Conservation (phyloP, 345 rosid species). For the Bruguiera gymnorhiza region DNA sequence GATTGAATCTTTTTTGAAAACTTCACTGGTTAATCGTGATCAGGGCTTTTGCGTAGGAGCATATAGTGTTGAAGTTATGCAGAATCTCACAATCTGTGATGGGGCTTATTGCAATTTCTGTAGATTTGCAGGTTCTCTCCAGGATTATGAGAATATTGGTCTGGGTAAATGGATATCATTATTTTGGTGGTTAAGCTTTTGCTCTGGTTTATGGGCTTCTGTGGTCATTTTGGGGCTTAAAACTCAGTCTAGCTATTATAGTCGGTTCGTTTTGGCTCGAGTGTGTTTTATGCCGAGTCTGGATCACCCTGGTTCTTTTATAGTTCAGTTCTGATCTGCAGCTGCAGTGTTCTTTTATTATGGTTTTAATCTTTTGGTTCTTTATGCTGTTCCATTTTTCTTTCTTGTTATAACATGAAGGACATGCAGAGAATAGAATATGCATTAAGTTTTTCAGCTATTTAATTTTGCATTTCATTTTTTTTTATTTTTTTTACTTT, state of each 20-base stretch:
- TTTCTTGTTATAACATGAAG: no score
- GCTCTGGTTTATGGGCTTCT: neutral
- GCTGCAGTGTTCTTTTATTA: no score
- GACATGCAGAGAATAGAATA: no score
- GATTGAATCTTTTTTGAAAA: neutral
- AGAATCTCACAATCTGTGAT: neutral
- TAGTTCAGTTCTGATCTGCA: no score
- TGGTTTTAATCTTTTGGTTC: no score
- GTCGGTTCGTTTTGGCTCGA: neutral
- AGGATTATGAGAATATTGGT: constrained; percentile 9
- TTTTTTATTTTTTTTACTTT: neutral
- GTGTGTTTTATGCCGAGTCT: no score
- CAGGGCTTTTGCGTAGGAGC: neutral
- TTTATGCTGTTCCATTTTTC: no score
- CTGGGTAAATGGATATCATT: neutral
- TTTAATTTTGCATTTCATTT: neutral
- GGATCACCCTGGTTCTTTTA: no score
- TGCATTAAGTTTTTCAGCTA: neutral
- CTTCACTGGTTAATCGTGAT: neutral
- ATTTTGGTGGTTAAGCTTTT: neutral
- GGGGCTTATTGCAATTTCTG: neutral
- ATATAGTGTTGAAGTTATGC: neutral
- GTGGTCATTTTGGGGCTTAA: neutral
- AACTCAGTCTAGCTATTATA: neutral
- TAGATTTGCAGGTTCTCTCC: neutral